phyloP scores from a whole-genome alignment of 2,329 filamentous ascomycete genomes.

The Ophiosphaerella korrae region DNA sequence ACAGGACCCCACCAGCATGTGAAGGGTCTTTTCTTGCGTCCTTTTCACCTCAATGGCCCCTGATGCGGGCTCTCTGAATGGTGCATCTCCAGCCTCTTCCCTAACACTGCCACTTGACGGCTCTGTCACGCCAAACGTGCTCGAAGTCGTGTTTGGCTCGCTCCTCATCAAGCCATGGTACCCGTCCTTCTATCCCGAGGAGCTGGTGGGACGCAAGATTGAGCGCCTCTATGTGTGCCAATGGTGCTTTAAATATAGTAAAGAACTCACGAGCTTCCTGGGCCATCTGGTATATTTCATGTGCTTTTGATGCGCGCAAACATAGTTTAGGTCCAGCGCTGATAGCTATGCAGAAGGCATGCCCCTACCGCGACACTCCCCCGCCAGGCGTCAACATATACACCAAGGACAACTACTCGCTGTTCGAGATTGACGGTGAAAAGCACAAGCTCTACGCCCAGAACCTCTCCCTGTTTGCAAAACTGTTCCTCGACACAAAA shows the following conservation, averaged over 20 bases:
- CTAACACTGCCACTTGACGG: slow-evolving; percentile 22
- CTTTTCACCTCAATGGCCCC: slow-evolving; percentile 25
- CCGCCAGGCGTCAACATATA: slow-evolving; percentile 78
- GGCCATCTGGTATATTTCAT: slow-evolving; percentile 46
- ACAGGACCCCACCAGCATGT: slow-evolving; percentile 6
- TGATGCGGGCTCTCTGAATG: slow-evolving; percentile 25
- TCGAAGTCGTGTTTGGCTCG: slow-evolving; percentile 84
- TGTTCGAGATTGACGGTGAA: slow-evolving; percentile 93
- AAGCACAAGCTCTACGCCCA: slow-evolving; percentile 88
- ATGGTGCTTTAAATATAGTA: slow-evolving; percentile 93
- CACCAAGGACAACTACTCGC: slow-evolving; percentile 76
- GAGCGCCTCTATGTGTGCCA: slow-evolving; percentile 81
- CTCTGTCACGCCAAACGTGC: slow-evolving; percentile 72
- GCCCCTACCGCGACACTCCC: slow-evolving; percentile 46
- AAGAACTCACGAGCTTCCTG: slow-evolving; percentile 55
- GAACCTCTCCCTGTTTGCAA: slow-evolving; percentile 93
- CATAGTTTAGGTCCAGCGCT: slow-evolving; percentile 1
- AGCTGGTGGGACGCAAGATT: slow-evolving; percentile 54
- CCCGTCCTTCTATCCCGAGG: slow-evolving; percentile 83
- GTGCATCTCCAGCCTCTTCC: slow-evolving; percentile 14
- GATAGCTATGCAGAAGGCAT: slow-evolving; percentile 48
- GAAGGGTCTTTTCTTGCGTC: slow-evolving; percentile 6
- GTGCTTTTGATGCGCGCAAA: not conserved
- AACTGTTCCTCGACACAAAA: slow-evolving; percentile 97
- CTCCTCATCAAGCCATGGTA: slow-evolving; percentile 90